Conservation (phyloP, 2,329 filamentous ascomycete genomes). For the Trichoderma breve region DNA sequence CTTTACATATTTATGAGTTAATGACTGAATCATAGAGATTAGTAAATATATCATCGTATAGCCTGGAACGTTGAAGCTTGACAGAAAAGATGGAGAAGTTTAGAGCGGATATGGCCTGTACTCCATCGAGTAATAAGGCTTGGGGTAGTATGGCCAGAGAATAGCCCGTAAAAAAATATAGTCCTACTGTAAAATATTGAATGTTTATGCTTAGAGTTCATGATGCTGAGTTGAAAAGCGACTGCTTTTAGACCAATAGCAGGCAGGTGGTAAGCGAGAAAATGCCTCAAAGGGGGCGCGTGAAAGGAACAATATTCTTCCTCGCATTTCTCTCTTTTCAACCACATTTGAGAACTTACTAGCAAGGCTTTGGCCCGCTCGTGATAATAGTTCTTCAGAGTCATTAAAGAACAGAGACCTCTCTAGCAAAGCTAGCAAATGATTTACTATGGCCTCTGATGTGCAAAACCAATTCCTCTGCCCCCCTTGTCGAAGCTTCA, state of each 20-base stretch:
- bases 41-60: no score
- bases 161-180: no score
- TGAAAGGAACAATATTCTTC: background rate
- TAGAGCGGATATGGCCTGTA: no score
- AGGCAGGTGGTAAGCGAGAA: background rate
- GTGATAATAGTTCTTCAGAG: background rate
- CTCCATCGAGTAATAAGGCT: no score
- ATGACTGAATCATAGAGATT: no score
- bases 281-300: background rate
- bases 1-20: no score
- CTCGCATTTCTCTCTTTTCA: background rate
- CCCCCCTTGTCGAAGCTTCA: background rate
- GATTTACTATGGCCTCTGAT: background rate
- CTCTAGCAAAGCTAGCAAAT: background rate
- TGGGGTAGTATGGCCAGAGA: no score
- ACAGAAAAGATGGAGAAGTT: no score
- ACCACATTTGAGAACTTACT: background rate
- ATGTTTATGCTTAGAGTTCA: no score
- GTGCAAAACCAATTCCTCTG: background rate
- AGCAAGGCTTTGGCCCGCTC: background rate
- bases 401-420: background rate
- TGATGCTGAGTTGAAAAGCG: background rate
- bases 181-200: no score
- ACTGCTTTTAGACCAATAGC: background rate
- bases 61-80: no score